A percentile compares a stretch with the other conserved stretches of the same genome.
Conservation (phyloP, 345 rosid genomes). For the Clarkia xantiana region DNA sequence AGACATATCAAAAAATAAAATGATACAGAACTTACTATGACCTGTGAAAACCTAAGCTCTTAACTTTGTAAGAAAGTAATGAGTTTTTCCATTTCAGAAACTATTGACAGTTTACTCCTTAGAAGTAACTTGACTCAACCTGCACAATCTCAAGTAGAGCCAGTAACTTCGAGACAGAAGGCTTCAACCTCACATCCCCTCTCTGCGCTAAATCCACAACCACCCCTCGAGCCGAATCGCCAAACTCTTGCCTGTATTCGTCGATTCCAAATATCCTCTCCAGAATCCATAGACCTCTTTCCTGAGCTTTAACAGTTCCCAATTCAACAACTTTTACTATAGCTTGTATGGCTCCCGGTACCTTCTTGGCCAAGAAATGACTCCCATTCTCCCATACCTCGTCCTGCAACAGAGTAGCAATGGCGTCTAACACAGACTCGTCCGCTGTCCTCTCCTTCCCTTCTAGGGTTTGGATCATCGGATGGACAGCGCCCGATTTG, state of each 20-base stretch:
- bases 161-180: constrained; percentile 32
- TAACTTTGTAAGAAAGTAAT: too few relatives aligned
- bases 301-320: constrained; percentile 30
- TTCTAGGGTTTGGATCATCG: constrained; percentile 30
- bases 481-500: constrained; percentile 39
- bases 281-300: constrained; percentile 42
- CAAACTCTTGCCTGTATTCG: constrained; percentile 25
- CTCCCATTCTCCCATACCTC: constrained; percentile 50
- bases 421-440: constrained; percentile 36
- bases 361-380: constrained; percentile 22
- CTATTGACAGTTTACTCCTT: constrained; percentile 4
- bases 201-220: constrained; percentile 47
- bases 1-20: not conserved
- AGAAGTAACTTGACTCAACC: constrained; percentile 48
- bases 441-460: constrained; percentile 37
- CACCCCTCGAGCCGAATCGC: constrained; percentile 37
- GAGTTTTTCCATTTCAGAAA: too few relatives aligned
- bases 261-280: constrained; percentile 36
- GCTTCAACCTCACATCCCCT: constrained; percentile 29
- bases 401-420: constrained; percentile 46
- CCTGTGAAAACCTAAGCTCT: too few relatives aligned
- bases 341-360: constrained; percentile 23
- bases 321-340: constrained; percentile 29
- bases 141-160: constrained; percentile 47
- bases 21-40: too few relatives aligned